A percentile compares a stretch with the other conserved stretches of the same genome.
These are phyloP conservation scores for Termitomyces sp. DNA, from an alignment of 768 basidiomycete species.

Conservation along the genomic window DNA sequence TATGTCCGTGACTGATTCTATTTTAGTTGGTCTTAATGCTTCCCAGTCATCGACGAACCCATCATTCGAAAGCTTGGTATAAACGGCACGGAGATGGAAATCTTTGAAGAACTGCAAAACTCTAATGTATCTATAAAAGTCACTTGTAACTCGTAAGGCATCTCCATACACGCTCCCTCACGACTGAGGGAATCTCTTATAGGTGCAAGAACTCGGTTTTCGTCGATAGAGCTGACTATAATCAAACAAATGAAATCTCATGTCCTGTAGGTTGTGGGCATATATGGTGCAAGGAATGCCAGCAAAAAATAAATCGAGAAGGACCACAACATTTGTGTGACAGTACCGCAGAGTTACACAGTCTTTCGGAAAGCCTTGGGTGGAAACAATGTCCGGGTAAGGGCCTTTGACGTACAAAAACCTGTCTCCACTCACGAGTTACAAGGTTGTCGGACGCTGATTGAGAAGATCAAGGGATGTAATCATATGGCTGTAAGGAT, in stretches of 20 bases:
- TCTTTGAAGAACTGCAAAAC: background rate
- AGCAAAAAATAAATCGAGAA: constrained; percentile 26
- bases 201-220: constrained; percentile 46
- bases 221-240: constrained; percentile 46
- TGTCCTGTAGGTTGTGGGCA: constrained; percentile 48
- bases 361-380: constrained; percentile 44
- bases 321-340: constrained; percentile 44
- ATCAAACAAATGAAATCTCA: constrained; percentile 30
- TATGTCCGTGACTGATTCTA: background rate
- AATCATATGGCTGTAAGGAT: constrained; percentile 52
- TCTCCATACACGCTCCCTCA: background rate
- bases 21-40: background rate
- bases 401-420: background rate
- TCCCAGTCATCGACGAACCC: background rate
- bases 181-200: background rate
- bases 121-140: constrained; percentile 16
- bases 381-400: constrained; percentile 61
- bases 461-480: constrained; percentile 48
- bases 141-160: constrained; percentile 43
- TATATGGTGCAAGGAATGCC: constrained; percentile 60
- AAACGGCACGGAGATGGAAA: background rate
- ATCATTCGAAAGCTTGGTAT: background rate
- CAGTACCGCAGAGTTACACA: constrained; percentile 45
- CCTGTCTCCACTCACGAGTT: background rate
- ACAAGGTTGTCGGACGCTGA: constrained; percentile 41